Percentiles rank a stretch among this genome's conserved stretches.
phyloP scores from a whole-genome alignment of 192 early-diverging fungal species.

The Chytriomyces confervae region DNA sequence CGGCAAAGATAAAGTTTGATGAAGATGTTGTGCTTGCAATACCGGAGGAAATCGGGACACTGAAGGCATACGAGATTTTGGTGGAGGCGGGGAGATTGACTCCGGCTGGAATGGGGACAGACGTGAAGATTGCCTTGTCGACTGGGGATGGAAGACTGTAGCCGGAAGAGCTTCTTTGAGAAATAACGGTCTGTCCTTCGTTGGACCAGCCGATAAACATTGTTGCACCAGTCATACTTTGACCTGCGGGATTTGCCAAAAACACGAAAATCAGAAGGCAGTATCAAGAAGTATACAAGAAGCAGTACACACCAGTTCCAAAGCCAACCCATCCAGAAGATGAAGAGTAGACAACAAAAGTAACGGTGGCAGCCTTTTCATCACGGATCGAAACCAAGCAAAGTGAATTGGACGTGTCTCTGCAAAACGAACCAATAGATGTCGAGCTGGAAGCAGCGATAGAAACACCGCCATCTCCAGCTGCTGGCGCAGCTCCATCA shows the following conservation, averaged over 20 bases:
- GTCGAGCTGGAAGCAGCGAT: not conserved
- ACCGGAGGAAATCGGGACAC: not conserved
- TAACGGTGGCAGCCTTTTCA: not conserved
- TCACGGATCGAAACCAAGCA: not conserved
- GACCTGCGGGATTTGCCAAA: not conserved
- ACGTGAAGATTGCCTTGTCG: not conserved
- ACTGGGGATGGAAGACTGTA: not conserved
- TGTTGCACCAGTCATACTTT: not conserved
- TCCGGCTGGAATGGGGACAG: not conserved
- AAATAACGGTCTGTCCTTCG: not conserved
- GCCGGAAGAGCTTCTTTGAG: not conserved
- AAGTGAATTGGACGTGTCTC: not conserved
- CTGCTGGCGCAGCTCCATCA: not conserved
- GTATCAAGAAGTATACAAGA: not conserved
- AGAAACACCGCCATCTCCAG: not conserved
- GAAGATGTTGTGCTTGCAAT: not conserved
- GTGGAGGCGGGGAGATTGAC: not conserved
- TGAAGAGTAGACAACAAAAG: constrained; percentile 6
- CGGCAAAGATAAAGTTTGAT: not conserved
- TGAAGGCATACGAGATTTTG: not conserved
- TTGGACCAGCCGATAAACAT: not conserved
- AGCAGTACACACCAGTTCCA: constrained; percentile 22
- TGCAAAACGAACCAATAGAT: not conserved
- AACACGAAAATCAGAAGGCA: not conserved
- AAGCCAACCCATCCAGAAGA: constrained; percentile 10